Evolutionary conservation across 1,284 basidiomycete species (phyloP).

Genomic region (Cryptococcus neoformans): DNA sequence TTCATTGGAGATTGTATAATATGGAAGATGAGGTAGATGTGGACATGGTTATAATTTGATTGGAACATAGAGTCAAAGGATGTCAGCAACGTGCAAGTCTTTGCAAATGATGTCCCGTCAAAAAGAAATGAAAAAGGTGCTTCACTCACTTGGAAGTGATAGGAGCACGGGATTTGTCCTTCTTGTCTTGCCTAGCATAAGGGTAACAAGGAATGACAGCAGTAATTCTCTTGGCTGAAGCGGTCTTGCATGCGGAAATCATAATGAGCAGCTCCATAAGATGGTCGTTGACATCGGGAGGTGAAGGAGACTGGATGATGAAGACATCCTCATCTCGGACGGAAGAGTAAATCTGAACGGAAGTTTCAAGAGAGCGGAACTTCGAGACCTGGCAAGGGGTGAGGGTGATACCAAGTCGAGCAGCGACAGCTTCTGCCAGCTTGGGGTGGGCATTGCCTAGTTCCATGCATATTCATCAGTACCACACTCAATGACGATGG

Average conservation of each 20-base stretch:
- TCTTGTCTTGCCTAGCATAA: constrained; percentile 96
- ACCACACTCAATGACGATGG: background rate
- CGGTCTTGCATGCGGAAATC: constrained; percentile 86
- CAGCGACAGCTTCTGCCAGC: constrained; percentile 89
- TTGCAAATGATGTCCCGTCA: background rate
- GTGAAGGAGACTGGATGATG: constrained; percentile 71
- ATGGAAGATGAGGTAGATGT: background rate
- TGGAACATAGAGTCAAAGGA: background rate
- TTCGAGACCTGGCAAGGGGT: constrained; percentile 90
- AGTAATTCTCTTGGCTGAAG: constrained; percentile 92
- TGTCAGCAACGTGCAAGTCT: constrained; percentile 1
- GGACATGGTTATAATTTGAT: background rate
- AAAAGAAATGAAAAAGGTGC: background rate
- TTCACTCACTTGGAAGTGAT: constrained; percentile 81
- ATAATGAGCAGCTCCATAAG: constrained; percentile 56
- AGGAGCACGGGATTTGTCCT: constrained; percentile 93
- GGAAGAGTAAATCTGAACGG: constrained; percentile 88
- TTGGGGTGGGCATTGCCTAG: constrained; percentile 97
- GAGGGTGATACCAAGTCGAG: constrained; percentile 86
- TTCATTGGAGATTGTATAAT: background rate
- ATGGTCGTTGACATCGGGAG: constrained; percentile 51
- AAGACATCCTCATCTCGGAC: constrained; percentile 97
- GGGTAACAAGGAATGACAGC: constrained; percentile 98
- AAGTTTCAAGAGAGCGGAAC: constrained; percentile 94
- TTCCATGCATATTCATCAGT: constrained; percentile 1